phyloP scores from a whole-genome alignment of 2,329 filamentous ascomycete genomes.

The Aspergillus udagawae region DNA sequence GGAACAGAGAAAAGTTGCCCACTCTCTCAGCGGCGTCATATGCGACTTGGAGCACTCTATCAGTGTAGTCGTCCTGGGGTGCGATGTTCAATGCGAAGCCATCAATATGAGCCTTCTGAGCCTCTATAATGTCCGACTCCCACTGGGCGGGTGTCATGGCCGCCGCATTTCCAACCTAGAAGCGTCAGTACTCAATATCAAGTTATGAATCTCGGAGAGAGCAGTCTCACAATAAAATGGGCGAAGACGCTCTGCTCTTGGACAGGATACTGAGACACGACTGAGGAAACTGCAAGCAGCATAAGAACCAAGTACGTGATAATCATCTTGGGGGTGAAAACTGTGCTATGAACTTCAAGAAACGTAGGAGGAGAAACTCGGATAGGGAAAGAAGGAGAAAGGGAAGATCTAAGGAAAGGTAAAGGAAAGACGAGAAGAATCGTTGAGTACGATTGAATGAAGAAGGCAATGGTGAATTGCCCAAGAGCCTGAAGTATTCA shows the following conservation, averaged over 20 bases:
- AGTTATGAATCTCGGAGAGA: not conserved
- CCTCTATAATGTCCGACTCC: slow-evolving; percentile 24
- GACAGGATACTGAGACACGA: slow-evolving; percentile 4
- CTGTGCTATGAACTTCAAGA: not conserved
- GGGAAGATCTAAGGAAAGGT: not conserved
- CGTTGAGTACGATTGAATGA: not conserved
- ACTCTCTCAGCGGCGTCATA: slow-evolving; percentile 26
- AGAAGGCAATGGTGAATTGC: not conserved
- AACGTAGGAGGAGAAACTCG: too few species aligned
- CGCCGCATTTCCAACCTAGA: slow-evolving; percentile 25
- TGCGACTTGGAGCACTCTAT: slow-evolving; percentile 24
- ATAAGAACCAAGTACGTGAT: slow-evolving; percentile 14
- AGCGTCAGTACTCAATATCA: not conserved
- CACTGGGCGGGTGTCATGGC: slow-evolving; percentile 21
- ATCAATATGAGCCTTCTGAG: slow-evolving; percentile 28
- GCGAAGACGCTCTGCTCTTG: slow-evolving; percentile 29
- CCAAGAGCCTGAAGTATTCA: not conserved
- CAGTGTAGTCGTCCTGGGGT: slow-evolving; percentile 26
- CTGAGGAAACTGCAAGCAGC: slow-evolving; percentile 3
- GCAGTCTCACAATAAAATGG: slow-evolving; percentile 31
- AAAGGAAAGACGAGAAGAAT: not conserved
- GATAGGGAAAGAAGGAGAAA: not conserved
- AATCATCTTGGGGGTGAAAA: slow-evolving; percentile 6
- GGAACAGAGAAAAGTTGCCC: slow-evolving; percentile 28
- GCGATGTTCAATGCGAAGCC: slow-evolving; percentile 33